These are phyloP conservation scores for Sugiyamaella chiloensis DNA, from an alignment of 805 yeast species.

Conservation along the genomic window DNA sequence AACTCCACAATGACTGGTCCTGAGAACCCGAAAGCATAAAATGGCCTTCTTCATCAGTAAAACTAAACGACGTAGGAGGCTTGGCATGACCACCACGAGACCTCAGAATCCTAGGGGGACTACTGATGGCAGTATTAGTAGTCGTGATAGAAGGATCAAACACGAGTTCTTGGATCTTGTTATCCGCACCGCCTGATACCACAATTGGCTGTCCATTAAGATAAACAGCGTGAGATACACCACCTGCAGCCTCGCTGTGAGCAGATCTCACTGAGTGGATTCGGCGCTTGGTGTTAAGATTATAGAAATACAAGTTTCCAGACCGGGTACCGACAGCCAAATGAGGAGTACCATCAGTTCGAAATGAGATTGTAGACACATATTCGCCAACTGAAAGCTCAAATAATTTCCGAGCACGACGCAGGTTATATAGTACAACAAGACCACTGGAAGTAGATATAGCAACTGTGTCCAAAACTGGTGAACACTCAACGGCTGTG, in stretches of 20 bases:
- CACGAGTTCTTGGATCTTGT: constrained; percentile 81
- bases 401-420: constrained; percentile 56
- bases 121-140: constrained; percentile 54
- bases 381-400: constrained; percentile 39
- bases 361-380: constrained; percentile 64
- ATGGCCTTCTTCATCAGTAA: constrained; percentile 80
- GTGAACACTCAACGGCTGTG: constrained; percentile 74
- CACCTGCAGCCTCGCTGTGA: constrained; percentile 72
- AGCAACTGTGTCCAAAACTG: constrained; percentile 81
- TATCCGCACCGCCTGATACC: constrained; percentile 88
- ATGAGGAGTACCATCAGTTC: constrained; percentile 88
- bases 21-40: constrained; percentile 80
- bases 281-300: constrained; percentile 65
- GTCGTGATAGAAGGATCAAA: constrained; percentile 84
- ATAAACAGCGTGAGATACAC: constrained; percentile 69
- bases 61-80: constrained; percentile 73
- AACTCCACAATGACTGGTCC: constrained; percentile 85
- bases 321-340: constrained; percentile 70
- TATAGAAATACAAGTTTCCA: constrained; percentile 87
- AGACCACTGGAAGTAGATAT: constrained; percentile 71
- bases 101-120: constrained; percentile 88
- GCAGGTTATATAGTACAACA: constrained; percentile 62
- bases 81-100: constrained; percentile 97
- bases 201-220: constrained; percentile 89
- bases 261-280: constrained; percentile 72